A percentile compares a stretch with the other conserved stretches of the same genome.
Evolutionary conservation across 163 green algal species (phyloP).

Genomic region (Scenedesmus sp.): DNA sequence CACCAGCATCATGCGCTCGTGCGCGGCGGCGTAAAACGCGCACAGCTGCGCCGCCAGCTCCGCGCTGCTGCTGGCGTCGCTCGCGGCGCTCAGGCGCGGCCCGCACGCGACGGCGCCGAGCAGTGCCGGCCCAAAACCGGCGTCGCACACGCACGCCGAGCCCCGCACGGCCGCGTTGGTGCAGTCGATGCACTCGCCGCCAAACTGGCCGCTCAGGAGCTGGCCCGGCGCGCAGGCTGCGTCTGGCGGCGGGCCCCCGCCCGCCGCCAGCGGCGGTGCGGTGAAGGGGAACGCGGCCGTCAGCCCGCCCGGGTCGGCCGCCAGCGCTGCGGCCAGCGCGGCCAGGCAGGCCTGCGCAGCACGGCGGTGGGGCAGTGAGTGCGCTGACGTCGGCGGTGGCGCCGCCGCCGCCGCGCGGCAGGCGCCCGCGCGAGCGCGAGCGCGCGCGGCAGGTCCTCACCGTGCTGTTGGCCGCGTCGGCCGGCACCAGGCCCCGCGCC

Average conservation of each 20-base stretch:
- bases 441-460: neutral
- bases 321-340: neutral
- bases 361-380: too few relatives aligned
- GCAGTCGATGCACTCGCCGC: constrained; percentile 31
- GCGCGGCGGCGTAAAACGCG: neutral
- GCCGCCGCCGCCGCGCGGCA: neutral
- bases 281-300: constrained; percentile 13
- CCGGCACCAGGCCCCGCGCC: neutral
- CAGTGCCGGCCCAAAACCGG: constrained; percentile 11
- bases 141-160: constrained; percentile 14
- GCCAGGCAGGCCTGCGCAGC: constrained; percentile 14
- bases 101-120: constrained; percentile 21
- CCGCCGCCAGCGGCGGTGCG: neutral
- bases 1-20: constrained; percentile 18
- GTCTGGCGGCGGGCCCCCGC: neutral
- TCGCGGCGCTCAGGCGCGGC: neutral
- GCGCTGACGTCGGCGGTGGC: neutral
- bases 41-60: constrained; percentile 13
- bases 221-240: neutral
- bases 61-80: constrained; percentile 28
- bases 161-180: neutral
- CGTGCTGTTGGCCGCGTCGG: neutral
- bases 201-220: neutral
- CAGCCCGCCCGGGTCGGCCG: neutral
- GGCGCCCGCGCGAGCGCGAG: neutral